A percentile compares a stretch with the other conserved stretches of the same genome.
phyloP scores from a whole-genome alignment of 192 early-diverging fungal genomes.

The Chytriomyces sp. region DNA sequence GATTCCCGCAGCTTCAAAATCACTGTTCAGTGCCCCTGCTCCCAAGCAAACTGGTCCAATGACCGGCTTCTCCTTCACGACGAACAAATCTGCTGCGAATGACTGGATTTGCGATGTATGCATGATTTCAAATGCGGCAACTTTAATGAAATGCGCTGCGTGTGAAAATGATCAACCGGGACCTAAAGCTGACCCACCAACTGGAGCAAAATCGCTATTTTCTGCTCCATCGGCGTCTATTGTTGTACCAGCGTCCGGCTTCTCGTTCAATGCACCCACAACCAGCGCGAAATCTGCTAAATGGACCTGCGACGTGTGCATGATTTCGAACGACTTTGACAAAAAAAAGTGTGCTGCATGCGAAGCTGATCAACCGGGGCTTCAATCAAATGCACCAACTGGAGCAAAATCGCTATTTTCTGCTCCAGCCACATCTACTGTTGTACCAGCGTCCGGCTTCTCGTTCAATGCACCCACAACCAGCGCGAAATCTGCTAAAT shows the following conservation, averaged over 20 bases:
- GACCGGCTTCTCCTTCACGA: constrained; percentile 6
- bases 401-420: neutral
- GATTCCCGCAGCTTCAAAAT: neutral
- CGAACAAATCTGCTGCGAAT: constrained; percentile 3
- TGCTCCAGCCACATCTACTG: neutral
- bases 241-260: neutral
- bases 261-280: neutral
- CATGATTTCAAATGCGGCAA: neutral
- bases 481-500: neutral
- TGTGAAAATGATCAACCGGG: neutral
- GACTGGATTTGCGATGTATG: neutral
- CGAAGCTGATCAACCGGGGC: neutral
- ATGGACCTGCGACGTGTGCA: neutral
- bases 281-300: neutral
- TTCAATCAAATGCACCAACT: neutral
- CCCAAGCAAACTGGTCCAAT: neutral
- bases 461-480: neutral
- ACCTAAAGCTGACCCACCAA: neutral
- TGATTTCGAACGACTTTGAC: neutral
- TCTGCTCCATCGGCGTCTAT: neutral
- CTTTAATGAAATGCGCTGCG: neutral
- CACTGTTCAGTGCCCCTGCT: neutral
- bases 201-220: neutral
- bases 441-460: neutral
- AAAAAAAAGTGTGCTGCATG: neutral